These are phyloP conservation scores for Pseudotulostoma volvatum DNA, from an alignment of 495 filamentous ascomycete species.

Conservation along the genomic window DNA sequence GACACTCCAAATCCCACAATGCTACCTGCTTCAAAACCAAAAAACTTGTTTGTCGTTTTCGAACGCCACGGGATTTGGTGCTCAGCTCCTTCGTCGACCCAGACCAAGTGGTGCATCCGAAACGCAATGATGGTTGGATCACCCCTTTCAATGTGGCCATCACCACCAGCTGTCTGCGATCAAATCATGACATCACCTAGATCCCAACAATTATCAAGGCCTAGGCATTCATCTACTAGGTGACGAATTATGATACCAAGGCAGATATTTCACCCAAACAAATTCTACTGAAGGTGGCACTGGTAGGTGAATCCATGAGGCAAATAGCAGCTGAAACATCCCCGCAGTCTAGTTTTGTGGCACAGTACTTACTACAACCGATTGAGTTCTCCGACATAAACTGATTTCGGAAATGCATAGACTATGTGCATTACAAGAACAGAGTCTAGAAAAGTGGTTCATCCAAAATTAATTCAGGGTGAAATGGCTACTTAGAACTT, in stretches of 20 bases:
- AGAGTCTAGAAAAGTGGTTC: no score
- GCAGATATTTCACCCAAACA: constrained; percentile 6
- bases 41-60: constrained; percentile 7
- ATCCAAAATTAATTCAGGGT: no score
- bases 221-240: constrained; percentile 8
- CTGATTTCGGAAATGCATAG: no score
- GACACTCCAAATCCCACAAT: constrained; percentile 4
- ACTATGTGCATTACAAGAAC: no score
- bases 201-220: constrained; percentile 6
- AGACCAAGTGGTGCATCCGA: constrained; percentile 4
- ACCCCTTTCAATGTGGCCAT: constrained; percentile 6
- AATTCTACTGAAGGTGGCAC: constrained; percentile 3
- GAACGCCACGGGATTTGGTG: constrained; percentile 5
- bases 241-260: constrained; percentile 11
- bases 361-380: no score
- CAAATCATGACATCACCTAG: constrained; percentile 10
- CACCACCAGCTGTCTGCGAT: constrained; percentile 6
- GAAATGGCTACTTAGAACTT: no score
- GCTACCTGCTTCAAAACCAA: constrained; percentile 8
- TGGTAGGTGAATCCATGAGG: constrained; percentile 4
- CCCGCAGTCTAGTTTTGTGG: no score
- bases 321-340: no score
- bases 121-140: constrained; percentile 4
- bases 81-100: constrained; percentile 2
- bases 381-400: no score